Percentiles rank a stretch among this genome's conserved stretches.
Evolutionary conservation across 2,329 filamentous ascomycete species (phyloP).

Genomic region (Xylariales sp.): DNA sequence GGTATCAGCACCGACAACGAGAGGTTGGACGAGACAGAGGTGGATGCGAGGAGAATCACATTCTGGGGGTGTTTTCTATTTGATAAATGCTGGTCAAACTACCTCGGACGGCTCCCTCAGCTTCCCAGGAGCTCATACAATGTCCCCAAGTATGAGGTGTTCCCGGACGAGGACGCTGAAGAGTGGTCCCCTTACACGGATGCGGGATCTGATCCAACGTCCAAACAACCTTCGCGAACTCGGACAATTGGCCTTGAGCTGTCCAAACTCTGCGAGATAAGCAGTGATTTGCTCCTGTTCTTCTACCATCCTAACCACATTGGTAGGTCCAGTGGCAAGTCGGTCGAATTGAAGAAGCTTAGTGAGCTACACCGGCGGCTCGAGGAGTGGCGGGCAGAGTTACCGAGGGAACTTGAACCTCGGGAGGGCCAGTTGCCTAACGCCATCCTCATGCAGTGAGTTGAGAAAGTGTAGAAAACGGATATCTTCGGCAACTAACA

Average conservation of each 20-base stretch:
- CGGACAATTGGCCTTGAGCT: conserved; percentile 79
- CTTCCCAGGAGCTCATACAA: conserved; percentile 75
- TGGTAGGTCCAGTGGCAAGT: conserved; percentile 63
- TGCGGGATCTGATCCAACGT: conserved; percentile 65
- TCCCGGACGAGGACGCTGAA: conserved; percentile 80
- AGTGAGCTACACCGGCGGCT: conserved; percentile 86
- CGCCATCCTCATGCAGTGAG: conserved; percentile 78
- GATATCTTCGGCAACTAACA: conserved; percentile 17
- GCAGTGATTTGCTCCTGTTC: conserved; percentile 78
- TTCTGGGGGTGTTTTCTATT: conserved; percentile 99
- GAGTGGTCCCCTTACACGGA: conserved; percentile 88
- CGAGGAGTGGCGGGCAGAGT: conserved; percentile 79
- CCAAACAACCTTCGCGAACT: conserved; percentile 76
- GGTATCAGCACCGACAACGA: conserved; percentile 55
- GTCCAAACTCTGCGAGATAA: conserved; percentile 84
- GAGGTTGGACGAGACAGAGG: conserved; percentile 69
- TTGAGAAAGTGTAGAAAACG: not conserved
- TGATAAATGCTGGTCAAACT: conserved; percentile 99
- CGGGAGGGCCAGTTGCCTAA: conserved; percentile 86
- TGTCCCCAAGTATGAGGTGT: conserved; percentile 84
- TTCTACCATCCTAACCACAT: conserved; percentile 83
- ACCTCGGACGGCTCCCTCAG: conserved; percentile 86
- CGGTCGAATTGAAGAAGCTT: conserved; percentile 83
- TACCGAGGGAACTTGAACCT: conserved; percentile 83
- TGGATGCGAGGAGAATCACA: conserved; percentile 84